Base-by-base conservation (phyloP, 495 filamentous ascomycete species). In the Ascobolus immersus region DNA sequence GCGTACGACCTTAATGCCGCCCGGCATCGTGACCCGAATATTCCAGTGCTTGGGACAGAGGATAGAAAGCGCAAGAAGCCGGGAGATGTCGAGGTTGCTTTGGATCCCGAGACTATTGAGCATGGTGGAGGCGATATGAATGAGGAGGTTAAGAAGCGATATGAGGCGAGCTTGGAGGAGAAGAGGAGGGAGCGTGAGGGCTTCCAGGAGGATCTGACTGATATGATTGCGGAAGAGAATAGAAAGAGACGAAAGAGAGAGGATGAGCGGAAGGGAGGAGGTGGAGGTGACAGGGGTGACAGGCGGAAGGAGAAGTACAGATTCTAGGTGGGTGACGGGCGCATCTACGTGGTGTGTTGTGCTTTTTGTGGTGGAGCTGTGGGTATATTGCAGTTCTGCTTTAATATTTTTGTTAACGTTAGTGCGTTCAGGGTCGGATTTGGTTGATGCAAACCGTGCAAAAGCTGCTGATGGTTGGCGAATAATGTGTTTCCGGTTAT, bases 191-290 rank as follows among this genome's bases (percentile, higher is more conserved):
- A 71, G 39, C 86, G 79, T 4, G 46, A 46, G 69, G 67, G 65
- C 8, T 78, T 82, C 52, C 77, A 91, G 51, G 86, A 94, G 45
- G 86, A 92, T 51, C 54, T 96, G 31, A 89, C 72, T 49, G 75
- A 90, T 47, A 92, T 96, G 84, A 92, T 94, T 60, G 81, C 79
- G 21, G 71, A 73, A 41, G 86, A 94, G 54, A 81, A 71, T 49
- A 65, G 78, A 36, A 93, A 93, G 58, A 61, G 80, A 52, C 60
- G 77, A 49, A 81, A 78, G 60, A 62, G 71, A 41, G 81, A 93
- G 40, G 75, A 82, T 51, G 77, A 89, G 52, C n/a, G 67, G 62
- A 50, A 58, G 62, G 34, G 57, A 55, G 17, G 56, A 62, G 39
- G n/a, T n/a, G n/a, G n/a, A n/a, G n/a, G n/a, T n/a, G n/a, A n/a